Evolutionary conservation across 495 filamentous ascomycete genomes (phyloP).

Genomic region (Talaromyces proteolyticus): DNA sequence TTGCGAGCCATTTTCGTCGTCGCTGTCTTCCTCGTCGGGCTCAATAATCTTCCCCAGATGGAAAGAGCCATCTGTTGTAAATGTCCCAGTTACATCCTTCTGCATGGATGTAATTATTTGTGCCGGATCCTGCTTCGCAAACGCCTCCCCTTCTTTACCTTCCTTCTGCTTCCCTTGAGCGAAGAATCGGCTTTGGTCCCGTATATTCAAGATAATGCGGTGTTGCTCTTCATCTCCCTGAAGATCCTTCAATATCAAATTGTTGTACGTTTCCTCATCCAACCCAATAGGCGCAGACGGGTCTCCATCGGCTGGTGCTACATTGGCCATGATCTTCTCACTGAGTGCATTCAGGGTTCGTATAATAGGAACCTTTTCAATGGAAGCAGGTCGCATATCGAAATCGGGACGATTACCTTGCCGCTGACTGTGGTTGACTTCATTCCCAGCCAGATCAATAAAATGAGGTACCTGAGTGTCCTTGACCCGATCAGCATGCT

Average conservation of each 20-base stretch:
- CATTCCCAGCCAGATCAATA: constrained; percentile 89
- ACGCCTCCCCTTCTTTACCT: constrained; percentile 46
- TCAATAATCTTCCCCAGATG: constrained; percentile 42
- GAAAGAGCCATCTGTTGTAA: constrained; percentile 52
- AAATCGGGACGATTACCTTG: constrained; percentile 79
- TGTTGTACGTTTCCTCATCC: constrained; percentile 69
- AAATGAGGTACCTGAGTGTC: constrained; percentile 71
- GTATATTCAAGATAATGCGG: constrained; percentile 78
- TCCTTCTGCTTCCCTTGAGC: constrained; percentile 48
- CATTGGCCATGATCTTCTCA: constrained; percentile 84
- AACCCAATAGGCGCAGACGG: constrained; percentile 56
- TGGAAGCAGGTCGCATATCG: constrained; percentile 70
- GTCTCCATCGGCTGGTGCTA: constrained; percentile 68
- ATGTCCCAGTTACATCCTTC: constrained; percentile 46
- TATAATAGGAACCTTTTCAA: constrained; percentile 73
- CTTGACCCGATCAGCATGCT: constrained; percentile 45
- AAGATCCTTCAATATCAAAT: constrained; percentile 78
- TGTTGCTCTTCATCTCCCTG: constrained; percentile 64
- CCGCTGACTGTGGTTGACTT: constrained; percentile 74
- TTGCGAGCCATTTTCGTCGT: constrained; percentile 43
- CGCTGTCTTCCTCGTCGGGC: constrained; percentile 52
- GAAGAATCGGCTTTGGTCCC: constrained; percentile 78
- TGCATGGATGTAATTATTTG: constrained; percentile 61
- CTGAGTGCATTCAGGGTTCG: constrained; percentile 79
- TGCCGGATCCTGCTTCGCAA: constrained; percentile 59